These are phyloP conservation scores for Aurinia saxatilis DNA, from an alignment of 345 rosid species.

Conservation along the genomic window DNA sequence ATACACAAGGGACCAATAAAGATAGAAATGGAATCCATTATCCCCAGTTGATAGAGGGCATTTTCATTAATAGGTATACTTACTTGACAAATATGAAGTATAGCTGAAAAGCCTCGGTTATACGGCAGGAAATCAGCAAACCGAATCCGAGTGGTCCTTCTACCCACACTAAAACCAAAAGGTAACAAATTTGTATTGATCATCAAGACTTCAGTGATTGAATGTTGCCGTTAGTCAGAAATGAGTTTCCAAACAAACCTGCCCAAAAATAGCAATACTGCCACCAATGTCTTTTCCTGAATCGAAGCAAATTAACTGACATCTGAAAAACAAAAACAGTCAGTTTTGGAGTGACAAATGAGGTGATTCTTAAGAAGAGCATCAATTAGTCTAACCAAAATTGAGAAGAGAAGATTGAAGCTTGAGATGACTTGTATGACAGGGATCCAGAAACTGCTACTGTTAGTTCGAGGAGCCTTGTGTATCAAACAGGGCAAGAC, in stretches of 20 bases:
- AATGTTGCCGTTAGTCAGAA: not conserved
- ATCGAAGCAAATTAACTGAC: constrained; percentile 40
- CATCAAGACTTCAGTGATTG: not conserved
- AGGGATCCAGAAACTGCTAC: constrained; percentile 90
- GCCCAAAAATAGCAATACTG: constrained; percentile 83
- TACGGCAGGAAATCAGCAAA: constrained; percentile 78
- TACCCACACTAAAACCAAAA: constrained; percentile 65
- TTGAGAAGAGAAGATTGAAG: constrained; percentile 56
- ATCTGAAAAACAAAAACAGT: constrained; percentile 36
- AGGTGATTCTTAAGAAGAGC: not conserved
- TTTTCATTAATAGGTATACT: not conserved
- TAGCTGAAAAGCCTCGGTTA: constrained; percentile 76
- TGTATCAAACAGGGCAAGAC: constrained; percentile 54
- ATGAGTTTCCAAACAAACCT: constrained; percentile 38
- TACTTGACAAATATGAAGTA: constrained; percentile 81
- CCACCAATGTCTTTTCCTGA: constrained; percentile 56
- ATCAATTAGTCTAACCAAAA: constrained; percentile 40
- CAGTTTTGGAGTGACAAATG: not conserved
- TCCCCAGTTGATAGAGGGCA: not conserved
- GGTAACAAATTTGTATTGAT: not conserved
- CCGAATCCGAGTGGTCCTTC: constrained; percentile 96
- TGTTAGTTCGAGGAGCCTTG: constrained; percentile 58
- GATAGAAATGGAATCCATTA: not conserved
- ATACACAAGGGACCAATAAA: not conserved
- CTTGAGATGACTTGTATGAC: constrained; percentile 70